These are phyloP conservation scores for Microascus cirrosus DNA, from an alignment of 2,329 filamentous ascomycete species.

Conservation along the genomic window DNA sequence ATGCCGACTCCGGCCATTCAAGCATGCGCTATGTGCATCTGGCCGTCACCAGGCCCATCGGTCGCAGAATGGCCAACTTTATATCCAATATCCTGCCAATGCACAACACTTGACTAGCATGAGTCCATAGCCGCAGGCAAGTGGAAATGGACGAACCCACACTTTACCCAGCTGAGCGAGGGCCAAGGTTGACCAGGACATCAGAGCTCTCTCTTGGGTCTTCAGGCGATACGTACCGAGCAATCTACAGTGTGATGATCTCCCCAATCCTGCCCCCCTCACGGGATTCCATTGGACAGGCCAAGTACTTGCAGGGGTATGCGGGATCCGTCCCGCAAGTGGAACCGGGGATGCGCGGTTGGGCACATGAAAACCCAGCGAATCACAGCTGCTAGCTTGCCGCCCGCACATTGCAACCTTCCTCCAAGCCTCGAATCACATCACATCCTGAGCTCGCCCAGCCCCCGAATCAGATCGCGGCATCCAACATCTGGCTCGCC, in stretches of 20 bases:
- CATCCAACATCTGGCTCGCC: not conserved
- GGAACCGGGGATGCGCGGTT: conserved; percentile 4
- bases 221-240: not conserved
- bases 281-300: not conserved
- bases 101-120: not conserved
- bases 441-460: conserved; percentile 1
- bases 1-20: not conserved
- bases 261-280: not conserved
- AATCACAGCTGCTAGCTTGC: conserved; percentile 13
- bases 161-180: not conserved
- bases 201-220: not conserved
- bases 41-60: not conserved
- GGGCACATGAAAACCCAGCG: conserved; percentile 8
- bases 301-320: not conserved
- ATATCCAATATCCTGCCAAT: not conserved
- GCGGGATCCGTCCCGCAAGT: not conserved
- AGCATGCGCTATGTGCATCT: not conserved
- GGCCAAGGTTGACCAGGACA: not conserved
- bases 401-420: conserved; percentile 11
- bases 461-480: conserved; percentile 4
- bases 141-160: not conserved
- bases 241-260: not conserved
- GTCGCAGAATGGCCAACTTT: not conserved
- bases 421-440: conserved; percentile 6
- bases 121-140: not conserved